Percentiles rank a stretch among this genome's conserved stretches.
Evolutionary conservation across 73 alveolate species (phyloP).

Genomic region (Tetrahymena elliotti): DNA sequence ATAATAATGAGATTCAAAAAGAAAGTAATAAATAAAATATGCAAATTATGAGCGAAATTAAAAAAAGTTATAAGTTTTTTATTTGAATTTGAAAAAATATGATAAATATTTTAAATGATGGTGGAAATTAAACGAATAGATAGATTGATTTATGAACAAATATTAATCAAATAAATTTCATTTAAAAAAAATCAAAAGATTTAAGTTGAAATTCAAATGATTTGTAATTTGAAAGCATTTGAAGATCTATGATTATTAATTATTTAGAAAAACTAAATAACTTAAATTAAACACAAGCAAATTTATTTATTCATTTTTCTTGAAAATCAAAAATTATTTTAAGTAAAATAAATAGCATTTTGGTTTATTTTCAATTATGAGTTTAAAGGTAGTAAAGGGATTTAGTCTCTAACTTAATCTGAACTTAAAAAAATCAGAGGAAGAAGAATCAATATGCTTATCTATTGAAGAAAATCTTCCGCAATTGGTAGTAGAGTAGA

Average conservation of each 20-base stretch:
- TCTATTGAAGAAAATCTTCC: background rate
- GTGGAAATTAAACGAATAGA: background rate
- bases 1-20: background rate
- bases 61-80: background rate
- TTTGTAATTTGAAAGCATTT: background rate
- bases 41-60: background rate
- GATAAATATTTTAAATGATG: background rate
- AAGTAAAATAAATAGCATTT: background rate
- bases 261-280: no score
- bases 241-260: background rate
- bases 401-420: background rate
- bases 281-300: background rate
- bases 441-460: background rate
- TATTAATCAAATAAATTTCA: background rate
- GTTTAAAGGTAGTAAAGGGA: background rate
- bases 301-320: no score
- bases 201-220: background rate
- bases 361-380: background rate
- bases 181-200: background rate
- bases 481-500: background rate
- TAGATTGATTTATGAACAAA: background rate
- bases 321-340: background rate
- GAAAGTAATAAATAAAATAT: no score
- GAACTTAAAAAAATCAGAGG: background rate
- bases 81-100: background rate